A percentile compares a stretch with the other conserved stretches of the same genome.
These are phyloP conservation scores for Gracilaria caudata DNA, from an alignment of 23 red algal genomes.

Conservation along the genomic window DNA sequence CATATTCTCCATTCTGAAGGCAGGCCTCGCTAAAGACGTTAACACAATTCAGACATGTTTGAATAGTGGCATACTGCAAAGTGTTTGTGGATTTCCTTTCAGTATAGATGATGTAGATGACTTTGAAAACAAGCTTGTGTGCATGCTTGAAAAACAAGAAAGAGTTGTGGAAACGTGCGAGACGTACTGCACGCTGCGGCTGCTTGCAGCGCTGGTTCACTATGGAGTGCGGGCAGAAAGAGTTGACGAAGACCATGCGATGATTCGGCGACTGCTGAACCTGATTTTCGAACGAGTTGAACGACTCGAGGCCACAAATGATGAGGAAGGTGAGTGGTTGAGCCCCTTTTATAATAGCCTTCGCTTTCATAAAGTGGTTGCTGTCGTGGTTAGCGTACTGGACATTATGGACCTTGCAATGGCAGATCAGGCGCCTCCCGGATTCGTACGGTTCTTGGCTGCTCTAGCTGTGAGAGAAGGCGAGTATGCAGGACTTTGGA, in stretches of 20 bases:
- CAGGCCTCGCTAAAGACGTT: background rate
- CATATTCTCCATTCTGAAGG: background rate
- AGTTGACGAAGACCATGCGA: background rate
- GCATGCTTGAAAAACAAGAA: background rate
- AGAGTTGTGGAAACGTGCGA: background rate
- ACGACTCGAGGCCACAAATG: background rate
- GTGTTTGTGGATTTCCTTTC: constrained; percentile 4
- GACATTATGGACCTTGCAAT: background rate
- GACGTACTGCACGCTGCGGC: background rate
- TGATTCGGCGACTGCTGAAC: background rate
- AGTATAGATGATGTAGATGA: background rate
- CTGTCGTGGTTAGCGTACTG: background rate
- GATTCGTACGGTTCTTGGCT: background rate
- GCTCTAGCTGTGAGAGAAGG: background rate
- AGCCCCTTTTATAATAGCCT: background rate
- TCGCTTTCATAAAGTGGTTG: background rate
- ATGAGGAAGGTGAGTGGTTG: background rate
- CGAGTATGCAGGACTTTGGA: background rate
- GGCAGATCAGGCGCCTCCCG: background rate
- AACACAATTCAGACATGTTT: background rate
- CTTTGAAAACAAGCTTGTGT: background rate
- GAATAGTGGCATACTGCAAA: background rate
- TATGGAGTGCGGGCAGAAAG: background rate
- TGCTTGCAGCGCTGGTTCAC: background rate
- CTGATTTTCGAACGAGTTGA: background rate